These are phyloP conservation scores for Plasmodium gallinaceum DNA, from an alignment of 169 alveolate species.

Conservation along the genomic window DNA sequence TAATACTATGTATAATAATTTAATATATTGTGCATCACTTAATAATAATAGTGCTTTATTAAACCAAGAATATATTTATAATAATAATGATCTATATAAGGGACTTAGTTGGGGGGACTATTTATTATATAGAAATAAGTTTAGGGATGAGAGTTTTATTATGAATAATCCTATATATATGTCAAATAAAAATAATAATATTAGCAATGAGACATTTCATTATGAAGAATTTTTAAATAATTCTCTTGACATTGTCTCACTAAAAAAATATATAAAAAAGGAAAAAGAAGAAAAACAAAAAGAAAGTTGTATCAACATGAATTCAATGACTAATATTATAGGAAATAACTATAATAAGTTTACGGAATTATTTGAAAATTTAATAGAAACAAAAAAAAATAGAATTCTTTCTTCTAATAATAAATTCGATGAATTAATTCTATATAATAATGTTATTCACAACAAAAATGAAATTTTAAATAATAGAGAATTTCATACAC, in stretches of 20 bases:
- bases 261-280: neutral
- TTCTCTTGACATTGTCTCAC: neutral
- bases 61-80: too few species aligned
- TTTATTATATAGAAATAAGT: too few species aligned
- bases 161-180: too few species aligned
- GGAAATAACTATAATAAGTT: slow-evolving; percentile 3
- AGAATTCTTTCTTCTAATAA: slow-evolving; percentile 2
- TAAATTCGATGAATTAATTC: neutral
- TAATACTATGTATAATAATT: too few species aligned
- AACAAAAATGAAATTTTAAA: neutral
- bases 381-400: slow-evolving; percentile 50
- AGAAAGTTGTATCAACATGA: neutral
- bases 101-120: too few species aligned
- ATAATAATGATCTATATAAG: too few species aligned
- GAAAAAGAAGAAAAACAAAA: neutral
- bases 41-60: too few species aligned
- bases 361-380: slow-evolving; percentile 37
- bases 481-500: neutral
- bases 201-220: too few species aligned
- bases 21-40: too few species aligned
- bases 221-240: too few species aligned
- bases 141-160: too few species aligned
- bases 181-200: too few species aligned
- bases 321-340: neutral
- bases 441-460: neutral